Evolutionary conservation across 192 early-diverging fungal genomes (phyloP).

Genomic region (Entomortierella chlamydospora): DNA sequence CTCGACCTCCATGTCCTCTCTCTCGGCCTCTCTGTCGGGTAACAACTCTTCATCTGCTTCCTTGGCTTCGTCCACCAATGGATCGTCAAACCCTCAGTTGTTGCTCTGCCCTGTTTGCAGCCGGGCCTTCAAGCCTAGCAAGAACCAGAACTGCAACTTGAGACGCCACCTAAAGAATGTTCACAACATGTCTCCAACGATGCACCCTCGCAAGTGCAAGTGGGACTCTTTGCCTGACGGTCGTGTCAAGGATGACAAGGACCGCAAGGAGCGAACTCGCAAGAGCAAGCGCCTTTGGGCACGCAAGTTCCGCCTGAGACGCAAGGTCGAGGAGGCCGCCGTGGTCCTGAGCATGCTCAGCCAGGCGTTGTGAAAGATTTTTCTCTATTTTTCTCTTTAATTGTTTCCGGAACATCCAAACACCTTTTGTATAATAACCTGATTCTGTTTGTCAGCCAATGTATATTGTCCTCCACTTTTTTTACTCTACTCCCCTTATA

Average conservation of each 20-base stretch:
- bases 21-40: constrained; percentile 2
- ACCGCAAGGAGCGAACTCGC: constrained; percentile 50
- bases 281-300: constrained; percentile 54
- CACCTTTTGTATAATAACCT: background rate
- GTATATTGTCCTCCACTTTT: constrained; percentile 1
- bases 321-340: constrained; percentile 51
- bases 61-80: background rate
- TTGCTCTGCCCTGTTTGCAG: constrained; percentile 45
- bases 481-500: background rate
- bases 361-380: constrained; percentile 22
- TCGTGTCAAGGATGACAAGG: constrained; percentile 54
- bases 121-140: constrained; percentile 51
- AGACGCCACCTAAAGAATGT: constrained; percentile 48
- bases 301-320: constrained; percentile 47
- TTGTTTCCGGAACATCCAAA: background rate
- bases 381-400: constrained; percentile 8
- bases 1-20: constrained; percentile 24
- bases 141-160: constrained; percentile 53
- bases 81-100: constrained; percentile 9
- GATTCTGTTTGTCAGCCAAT: background rate
- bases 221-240: constrained; percentile 50
- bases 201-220: constrained; percentile 53
- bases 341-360: constrained; percentile 48
- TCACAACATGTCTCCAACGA: constrained; percentile 46
- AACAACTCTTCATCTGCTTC: constrained; percentile 3